A percentile compares a stretch with the other conserved stretches of the same genome.
Conservation (phyloP, 148 eudicot genomes). For the Diospyros lotus region DNA sequence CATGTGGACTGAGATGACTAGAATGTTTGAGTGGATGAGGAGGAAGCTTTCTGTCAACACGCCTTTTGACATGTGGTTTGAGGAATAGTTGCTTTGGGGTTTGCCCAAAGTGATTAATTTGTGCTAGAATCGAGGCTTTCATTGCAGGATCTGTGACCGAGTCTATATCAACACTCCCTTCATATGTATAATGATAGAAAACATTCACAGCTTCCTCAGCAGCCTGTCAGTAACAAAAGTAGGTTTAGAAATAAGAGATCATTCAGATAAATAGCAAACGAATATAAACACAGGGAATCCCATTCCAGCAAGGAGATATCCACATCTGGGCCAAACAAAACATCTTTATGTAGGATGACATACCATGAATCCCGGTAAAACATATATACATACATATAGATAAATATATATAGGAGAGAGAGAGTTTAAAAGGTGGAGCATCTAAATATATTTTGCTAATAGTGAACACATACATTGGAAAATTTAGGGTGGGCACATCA, state of each 20-base stretch:
- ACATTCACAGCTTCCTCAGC: constrained; percentile 97
- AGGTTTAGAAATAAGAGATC: constrained; percentile 9
- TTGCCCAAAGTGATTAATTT: constrained; percentile 97
- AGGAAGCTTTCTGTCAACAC: constrained; percentile 49
- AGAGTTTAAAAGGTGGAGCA: not conserved
- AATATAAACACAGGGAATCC: not conserved
- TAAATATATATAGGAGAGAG: not conserved
- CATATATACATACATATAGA: not conserved
- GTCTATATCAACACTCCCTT: constrained; percentile 94
- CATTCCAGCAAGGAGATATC: not conserved
- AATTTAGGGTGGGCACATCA: not conserved
- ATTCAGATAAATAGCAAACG: constrained; percentile 3
- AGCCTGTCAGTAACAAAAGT: constrained; percentile 51
- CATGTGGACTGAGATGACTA: constrained; percentile 51
- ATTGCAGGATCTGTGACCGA: constrained; percentile 85
- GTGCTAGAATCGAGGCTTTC: constrained; percentile 98
- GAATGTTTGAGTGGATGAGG: constrained; percentile 74
- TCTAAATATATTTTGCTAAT: not conserved
- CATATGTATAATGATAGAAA: constrained; percentile 95
- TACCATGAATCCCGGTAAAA: not conserved
- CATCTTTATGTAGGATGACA: not conserved
- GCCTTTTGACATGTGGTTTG: constrained; percentile 81
- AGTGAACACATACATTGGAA: not conserved
- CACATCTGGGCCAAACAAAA: not conserved
- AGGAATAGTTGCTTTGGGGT: constrained; percentile 91